Conservation (phyloP, 1,284 basidiomycete genomes). For the Ceratobasidium sp. region DNA sequence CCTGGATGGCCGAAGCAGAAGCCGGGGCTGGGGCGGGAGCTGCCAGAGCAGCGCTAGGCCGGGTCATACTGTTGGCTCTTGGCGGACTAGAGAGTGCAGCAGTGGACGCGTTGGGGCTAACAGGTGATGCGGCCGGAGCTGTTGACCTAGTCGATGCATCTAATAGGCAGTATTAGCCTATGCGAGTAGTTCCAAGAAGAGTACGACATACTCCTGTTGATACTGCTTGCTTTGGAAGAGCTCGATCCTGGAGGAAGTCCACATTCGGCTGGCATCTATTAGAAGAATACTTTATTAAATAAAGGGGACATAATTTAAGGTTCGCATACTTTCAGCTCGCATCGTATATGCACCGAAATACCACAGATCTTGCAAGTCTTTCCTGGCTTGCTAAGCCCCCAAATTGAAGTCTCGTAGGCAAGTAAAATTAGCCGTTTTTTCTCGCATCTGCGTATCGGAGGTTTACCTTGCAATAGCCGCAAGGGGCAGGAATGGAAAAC, state of each 20-base stretch:
- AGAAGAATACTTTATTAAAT: conserved; percentile 7
- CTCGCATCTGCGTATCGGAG: background rate
- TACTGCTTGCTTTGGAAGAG: background rate
- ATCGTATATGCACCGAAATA: conserved; percentile 83
- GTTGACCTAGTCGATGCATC: conserved; percentile 15
- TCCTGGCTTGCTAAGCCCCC: conserved; percentile 84
- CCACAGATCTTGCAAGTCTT: conserved; percentile 82
- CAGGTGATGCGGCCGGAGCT: background rate
- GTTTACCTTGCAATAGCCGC: conserved; percentile 78
- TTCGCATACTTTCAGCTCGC: conserved; percentile 74
- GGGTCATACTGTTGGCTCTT: conserved; percentile 29
- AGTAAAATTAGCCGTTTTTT: background rate
- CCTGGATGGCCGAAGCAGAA: conserved; percentile 56
- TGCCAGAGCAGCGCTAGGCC: background rate
- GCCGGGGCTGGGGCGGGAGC: conserved; percentile 41
- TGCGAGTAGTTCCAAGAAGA: background rate
- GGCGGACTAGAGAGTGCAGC: conserved; percentile 40
- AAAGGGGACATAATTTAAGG: background rate
- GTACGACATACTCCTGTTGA: background rate
- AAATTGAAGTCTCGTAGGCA: conserved; percentile 68
- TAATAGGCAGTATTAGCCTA: background rate
- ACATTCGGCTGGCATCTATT: conserved; percentile 82
- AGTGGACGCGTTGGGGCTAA: conserved; percentile 7
- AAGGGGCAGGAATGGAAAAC: conserved; percentile 82
- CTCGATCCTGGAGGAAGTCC: conserved; percentile 39